These are phyloP conservation scores for Ulmus americana DNA, from an alignment of 331 rosid genomes.

Conservation along the genomic window DNA sequence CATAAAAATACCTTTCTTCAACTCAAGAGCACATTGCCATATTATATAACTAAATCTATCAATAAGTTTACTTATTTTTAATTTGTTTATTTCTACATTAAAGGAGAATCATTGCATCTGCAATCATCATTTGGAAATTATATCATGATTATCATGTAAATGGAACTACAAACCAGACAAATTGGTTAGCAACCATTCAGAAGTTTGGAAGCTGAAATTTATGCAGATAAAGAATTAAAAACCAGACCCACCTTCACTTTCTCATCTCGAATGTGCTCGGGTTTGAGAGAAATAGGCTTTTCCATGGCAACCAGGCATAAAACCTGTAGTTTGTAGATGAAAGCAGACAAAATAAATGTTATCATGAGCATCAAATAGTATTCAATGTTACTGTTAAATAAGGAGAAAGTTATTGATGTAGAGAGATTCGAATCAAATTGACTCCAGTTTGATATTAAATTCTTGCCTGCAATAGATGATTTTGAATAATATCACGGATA, in stretches of 20 bases:
- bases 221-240: neutral
- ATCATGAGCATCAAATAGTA: neutral
- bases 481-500: conserved; percentile 93
- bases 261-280: conserved; percentile 93
- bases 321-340: conserved; percentile 41
- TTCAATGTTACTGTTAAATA: neutral
- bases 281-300: conserved; percentile 82
- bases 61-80: neutral
- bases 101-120: neutral
- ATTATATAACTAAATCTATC: neutral
- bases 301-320: conserved; percentile 96
- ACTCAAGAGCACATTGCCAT: conserved; percentile 11
- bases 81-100: neutral
- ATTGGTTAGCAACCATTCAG: neutral
- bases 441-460: conserved; percentile 24
- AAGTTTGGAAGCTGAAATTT: neutral
- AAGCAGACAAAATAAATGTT: neutral
- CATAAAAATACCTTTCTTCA: conserved; percentile 13
- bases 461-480: conserved; percentile 86
- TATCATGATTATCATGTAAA: neutral
- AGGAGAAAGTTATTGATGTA: neutral
- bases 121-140: neutral
- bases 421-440: conserved; percentile 5
- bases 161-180: neutral
- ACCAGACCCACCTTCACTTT: conserved; percentile 74